phyloP scores from a whole-genome alignment of 2,329 filamentous ascomycete species.

The Cladophialophora chaetospira region DNA sequence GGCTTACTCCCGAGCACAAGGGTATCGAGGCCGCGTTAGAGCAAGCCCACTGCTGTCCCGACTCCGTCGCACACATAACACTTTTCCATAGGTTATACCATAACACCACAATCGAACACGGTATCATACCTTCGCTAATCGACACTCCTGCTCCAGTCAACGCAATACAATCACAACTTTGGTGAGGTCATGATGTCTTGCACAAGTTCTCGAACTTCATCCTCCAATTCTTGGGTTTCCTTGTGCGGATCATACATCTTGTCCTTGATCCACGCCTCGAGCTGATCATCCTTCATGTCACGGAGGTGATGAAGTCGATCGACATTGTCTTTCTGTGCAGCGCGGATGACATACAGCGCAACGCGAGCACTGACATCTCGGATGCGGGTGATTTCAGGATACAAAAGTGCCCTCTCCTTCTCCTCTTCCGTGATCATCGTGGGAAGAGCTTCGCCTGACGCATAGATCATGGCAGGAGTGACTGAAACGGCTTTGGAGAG shows the following conservation, averaged over 20 bases:
- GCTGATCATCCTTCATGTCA: constrained; percentile 44
- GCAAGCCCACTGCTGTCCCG: not conserved
- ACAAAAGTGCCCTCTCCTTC: constrained; percentile 79
- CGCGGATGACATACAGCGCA: constrained; percentile 89
- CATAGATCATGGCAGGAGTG: constrained; percentile 97
- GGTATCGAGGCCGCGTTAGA: not conserved
- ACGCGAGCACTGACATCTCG: constrained; percentile 85
- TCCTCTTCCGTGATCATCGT: constrained; percentile 79
- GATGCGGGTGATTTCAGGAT: constrained; percentile 88
- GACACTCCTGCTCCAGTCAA: not conserved
- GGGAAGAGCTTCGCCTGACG: constrained; percentile 78
- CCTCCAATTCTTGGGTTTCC: constrained; percentile 50
- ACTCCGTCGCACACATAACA: not conserved
- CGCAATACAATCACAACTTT: constrained; percentile 13
- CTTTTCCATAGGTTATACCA: not conserved
- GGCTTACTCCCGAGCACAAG: not conserved
- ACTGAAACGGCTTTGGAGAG: constrained; percentile 82
- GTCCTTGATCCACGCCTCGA: constrained; percentile 51
- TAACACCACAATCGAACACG: not conserved
- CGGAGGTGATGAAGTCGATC: constrained; percentile 50
- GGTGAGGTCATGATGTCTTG: constrained; percentile 20
- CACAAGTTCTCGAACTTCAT: constrained; percentile 38
- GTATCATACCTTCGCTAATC: constrained; percentile 8
- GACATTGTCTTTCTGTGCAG: constrained; percentile 79
- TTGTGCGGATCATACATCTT: constrained; percentile 54